These are phyloP conservation scores for Globisporangium cederbergense DNA, from an alignment of 352 stramenopile species.

Conservation along the genomic window DNA sequence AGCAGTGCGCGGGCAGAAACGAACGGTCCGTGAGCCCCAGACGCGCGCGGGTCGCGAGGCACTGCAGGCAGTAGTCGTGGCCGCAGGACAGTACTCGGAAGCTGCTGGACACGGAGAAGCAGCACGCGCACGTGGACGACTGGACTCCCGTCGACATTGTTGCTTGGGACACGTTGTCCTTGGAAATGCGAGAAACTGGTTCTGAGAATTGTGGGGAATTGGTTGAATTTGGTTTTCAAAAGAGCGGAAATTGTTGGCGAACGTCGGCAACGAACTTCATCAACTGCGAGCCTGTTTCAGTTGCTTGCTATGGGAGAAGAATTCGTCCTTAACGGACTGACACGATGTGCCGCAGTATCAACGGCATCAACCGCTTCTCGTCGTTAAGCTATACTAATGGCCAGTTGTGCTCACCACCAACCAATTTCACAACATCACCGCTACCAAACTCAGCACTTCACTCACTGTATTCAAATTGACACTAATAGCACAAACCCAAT, in stretches of 20 bases:
- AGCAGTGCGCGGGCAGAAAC: constrained; percentile 18
- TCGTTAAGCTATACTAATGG: too few species aligned
- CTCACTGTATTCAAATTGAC: too few species aligned
- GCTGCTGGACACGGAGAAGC: background rate
- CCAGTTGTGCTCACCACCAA: too few species aligned
- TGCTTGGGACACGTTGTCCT: background rate
- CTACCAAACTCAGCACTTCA: too few species aligned
- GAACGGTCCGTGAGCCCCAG: constrained; percentile 55
- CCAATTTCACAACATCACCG: too few species aligned
- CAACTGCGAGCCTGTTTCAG: too few species aligned
- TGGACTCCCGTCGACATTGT: background rate
- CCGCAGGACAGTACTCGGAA: background rate
- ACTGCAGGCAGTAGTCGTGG: constrained; percentile 60
- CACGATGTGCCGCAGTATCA: too few species aligned
- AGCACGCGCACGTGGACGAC: background rate
- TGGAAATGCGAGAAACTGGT: background rate
- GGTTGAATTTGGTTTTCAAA: background rate
- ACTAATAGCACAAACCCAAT: too few species aligned
- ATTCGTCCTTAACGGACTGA: too few species aligned
- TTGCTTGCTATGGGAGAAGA: too few species aligned
- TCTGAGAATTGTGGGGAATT: background rate
- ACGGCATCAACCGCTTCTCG: too few species aligned
- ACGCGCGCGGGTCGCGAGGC: constrained; percentile 46
- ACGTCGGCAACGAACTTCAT: too few species aligned
- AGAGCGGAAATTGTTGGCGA: background rate